These are phyloP conservation scores for Onygena corvina DNA, from an alignment of 2,329 filamentous ascomycete species.

Conservation along the genomic window DNA sequence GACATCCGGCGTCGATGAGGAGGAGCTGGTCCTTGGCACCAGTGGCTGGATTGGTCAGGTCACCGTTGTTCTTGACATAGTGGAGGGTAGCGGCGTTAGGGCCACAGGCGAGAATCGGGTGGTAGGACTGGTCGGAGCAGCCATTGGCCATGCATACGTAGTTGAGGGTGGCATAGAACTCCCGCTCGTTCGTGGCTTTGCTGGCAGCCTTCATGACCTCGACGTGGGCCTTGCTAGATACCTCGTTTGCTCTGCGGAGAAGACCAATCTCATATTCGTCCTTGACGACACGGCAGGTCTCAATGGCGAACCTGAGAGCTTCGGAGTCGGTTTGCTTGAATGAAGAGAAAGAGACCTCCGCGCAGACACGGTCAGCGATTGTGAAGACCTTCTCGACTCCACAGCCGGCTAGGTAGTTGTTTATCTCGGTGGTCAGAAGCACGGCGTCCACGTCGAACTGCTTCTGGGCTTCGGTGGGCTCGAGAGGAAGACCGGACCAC, in stretches of 20 bases:
- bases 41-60: constrained; percentile 43
- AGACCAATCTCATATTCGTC: constrained; percentile 73
- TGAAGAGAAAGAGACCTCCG: constrained; percentile 56
- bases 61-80: constrained; percentile 68
- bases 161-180: constrained; percentile 69
- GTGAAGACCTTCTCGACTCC: constrained; percentile 51
- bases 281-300: constrained; percentile 70
- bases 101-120: constrained; percentile 76
- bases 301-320: constrained; percentile 58
- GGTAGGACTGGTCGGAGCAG: constrained; percentile 70
- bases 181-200: constrained; percentile 59
- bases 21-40: constrained; percentile 50
- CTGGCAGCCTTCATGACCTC: constrained; percentile 55
- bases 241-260: constrained; percentile 66
- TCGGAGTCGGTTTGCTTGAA: constrained; percentile 53
- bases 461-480: constrained; percentile 58
- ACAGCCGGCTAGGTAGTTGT: constrained; percentile 51
- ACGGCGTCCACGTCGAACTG: constrained; percentile 76
- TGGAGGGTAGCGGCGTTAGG: constrained; percentile 75
- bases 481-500: constrained; percentile 81
- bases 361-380: constrained; percentile 65
- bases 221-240: constrained; percentile 66
- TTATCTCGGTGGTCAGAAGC: constrained; percentile 59
- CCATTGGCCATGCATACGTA: constrained; percentile 59
- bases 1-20: constrained; percentile 76